Evolutionary conservation across 2,329 filamentous ascomycete species (phyloP).

Genomic region (Colletotrichum echinochloae): DNA sequence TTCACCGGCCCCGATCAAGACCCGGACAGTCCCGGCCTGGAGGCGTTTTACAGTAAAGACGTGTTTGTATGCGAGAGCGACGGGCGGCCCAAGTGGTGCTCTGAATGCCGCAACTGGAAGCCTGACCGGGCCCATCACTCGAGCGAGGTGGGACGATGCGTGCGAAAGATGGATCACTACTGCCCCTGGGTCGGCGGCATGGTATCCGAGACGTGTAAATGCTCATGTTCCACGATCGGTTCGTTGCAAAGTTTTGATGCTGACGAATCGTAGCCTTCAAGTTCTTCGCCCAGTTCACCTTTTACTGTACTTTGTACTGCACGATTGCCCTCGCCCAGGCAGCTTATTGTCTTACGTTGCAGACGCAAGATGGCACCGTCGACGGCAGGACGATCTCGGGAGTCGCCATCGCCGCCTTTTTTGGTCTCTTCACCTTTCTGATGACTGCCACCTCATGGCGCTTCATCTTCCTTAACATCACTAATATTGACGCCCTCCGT

Average conservation of each 20-base stretch:
- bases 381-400: constrained; percentile 75
- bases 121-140: constrained; percentile 90
- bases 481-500: constrained; percentile 84
- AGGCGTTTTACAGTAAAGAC: constrained; percentile 84
- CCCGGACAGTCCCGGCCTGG: constrained; percentile 75
- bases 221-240: constrained; percentile 41
- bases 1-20: constrained; percentile 56
- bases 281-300: constrained; percentile 89
- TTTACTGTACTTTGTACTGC: constrained; percentile 78
- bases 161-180: constrained; percentile 93
- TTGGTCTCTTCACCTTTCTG: constrained; percentile 81
- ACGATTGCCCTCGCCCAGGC: constrained; percentile 71
- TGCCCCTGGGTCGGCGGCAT: constrained; percentile 98
- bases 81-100: constrained; percentile 89
- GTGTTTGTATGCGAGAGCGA: constrained; percentile 86
- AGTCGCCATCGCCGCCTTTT: constrained; percentile 76
- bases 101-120: constrained; percentile 87
- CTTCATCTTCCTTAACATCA: constrained; percentile 79
- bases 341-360: constrained; percentile 72
- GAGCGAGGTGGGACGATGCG: constrained; percentile 82
- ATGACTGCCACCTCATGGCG: constrained; percentile 82
- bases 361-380: constrained; percentile 55
- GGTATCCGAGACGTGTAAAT: constrained; percentile 80
- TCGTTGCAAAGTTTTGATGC: not conserved
- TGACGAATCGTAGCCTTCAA: constrained; percentile 73